These are phyloP conservation scores for Hansenula sp. DNA, from an alignment of 1,139 yeast species.

Conservation along the genomic window DNA sequence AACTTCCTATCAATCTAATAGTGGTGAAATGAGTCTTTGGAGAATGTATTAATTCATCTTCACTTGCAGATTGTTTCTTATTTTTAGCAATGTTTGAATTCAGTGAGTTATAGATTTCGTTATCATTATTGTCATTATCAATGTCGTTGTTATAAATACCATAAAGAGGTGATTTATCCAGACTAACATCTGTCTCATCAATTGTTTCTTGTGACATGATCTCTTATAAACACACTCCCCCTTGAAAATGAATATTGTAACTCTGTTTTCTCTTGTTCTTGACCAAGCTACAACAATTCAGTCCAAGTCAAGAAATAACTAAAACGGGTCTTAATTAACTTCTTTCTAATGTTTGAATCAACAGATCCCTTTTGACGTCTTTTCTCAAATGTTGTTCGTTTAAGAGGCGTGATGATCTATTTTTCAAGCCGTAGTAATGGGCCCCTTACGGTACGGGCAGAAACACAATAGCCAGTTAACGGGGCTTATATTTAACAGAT, in stretches of 20 bases:
- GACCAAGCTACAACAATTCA: too few species aligned
- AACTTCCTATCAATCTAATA: conserved; percentile 16
- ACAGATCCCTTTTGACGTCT: too few species aligned
- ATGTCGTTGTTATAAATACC: conserved; percentile 27
- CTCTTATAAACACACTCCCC: not conserved
- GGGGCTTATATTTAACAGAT: too few species aligned
- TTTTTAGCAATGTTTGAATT: conserved; percentile 4
- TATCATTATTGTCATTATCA: conserved; percentile 22
- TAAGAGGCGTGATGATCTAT: too few species aligned
- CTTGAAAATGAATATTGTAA: not conserved
- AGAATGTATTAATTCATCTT: not conserved
- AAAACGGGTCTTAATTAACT: too few species aligned
- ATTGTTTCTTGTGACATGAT: not conserved
- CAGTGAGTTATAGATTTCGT: conserved; percentile 19
- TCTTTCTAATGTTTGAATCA: too few species aligned
- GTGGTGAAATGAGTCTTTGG: conserved; percentile 2
- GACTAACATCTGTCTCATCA: not conserved
- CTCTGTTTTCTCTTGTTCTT: not conserved
- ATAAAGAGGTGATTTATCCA: conserved; percentile 23
- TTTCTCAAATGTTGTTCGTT: too few species aligned
- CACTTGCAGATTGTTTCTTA: not conserved
- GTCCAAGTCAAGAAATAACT: too few species aligned
- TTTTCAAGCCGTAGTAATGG: too few species aligned
- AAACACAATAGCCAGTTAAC: too few species aligned
- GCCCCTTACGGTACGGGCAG: too few species aligned